These are phyloP conservation scores for Diaporthe sp. DNA, from an alignment of 2,329 filamentous ascomycete genomes.

Conservation along the genomic window DNA sequence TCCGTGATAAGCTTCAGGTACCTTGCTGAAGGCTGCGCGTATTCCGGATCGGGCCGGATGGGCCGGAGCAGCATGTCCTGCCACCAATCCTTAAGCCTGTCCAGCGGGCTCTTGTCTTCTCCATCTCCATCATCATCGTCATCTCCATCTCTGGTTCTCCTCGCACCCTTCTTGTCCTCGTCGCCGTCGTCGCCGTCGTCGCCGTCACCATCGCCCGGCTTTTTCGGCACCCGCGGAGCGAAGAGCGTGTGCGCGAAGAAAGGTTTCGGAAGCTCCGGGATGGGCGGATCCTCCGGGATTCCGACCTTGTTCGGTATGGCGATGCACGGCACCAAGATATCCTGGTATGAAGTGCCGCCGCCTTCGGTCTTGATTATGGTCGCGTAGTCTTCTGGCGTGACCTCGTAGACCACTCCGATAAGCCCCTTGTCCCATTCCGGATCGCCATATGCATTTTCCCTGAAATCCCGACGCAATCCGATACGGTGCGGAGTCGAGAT, in stretches of 20 bases:
- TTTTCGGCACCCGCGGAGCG: slow-evolving; percentile 65
- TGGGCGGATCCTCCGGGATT: slow-evolving; percentile 72
- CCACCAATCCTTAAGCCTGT: slow-evolving; percentile 54
- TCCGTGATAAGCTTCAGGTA: slow-evolving; percentile 85
- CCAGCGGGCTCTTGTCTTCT: slow-evolving; percentile 35
- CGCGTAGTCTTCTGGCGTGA: slow-evolving; percentile 83
- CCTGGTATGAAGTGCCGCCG: slow-evolving; percentile 84
- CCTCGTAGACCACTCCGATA: slow-evolving; percentile 95
- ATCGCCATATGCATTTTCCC: slow-evolving; percentile 54
- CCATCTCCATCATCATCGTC: slow-evolving; percentile 13
- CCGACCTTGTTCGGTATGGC: slow-evolving; percentile 67
- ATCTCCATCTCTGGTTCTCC: neutral
- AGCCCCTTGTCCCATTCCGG: slow-evolving; percentile 81
- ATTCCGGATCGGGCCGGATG: slow-evolving; percentile 72
- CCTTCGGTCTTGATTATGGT: slow-evolving; percentile 93
- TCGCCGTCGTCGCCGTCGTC: slow-evolving; percentile 32
- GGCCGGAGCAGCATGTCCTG: slow-evolving; percentile 55
- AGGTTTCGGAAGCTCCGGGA: slow-evolving; percentile 62
- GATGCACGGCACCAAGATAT: slow-evolving; percentile 83
- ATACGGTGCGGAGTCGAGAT: slow-evolving; percentile 24
- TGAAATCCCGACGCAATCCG: neutral
- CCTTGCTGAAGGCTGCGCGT: slow-evolving; percentile 84
- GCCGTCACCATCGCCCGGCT: slow-evolving; percentile 39
- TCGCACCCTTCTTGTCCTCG: neutral
- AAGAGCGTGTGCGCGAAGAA: slow-evolving; percentile 91